Conservation (phyloP, 148 eudicot genomes). For the Nyssa sinensis region DNA sequence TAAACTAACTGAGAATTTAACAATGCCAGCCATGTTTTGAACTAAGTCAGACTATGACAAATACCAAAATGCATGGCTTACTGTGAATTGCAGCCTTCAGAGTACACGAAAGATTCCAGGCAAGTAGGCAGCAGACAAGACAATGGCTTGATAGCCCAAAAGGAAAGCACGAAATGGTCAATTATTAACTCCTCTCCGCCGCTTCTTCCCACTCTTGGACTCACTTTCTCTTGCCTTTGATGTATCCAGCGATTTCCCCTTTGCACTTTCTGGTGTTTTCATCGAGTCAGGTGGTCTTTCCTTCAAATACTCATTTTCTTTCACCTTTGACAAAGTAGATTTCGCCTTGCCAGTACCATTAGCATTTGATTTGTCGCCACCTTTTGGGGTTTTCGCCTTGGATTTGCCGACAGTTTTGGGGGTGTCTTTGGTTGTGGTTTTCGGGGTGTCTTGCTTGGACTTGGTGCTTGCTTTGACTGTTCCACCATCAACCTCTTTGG, state of each 20-base stretch:
- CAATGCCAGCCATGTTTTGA: background rate
- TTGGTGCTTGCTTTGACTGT: slow-evolving; percentile 26
- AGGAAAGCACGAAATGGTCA: background rate
- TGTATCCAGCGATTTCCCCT: slow-evolving; percentile 22
- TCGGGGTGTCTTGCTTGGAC: slow-evolving; percentile 28
- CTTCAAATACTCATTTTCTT: slow-evolving; percentile 34
- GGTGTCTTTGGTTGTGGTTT: background rate
- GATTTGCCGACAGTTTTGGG: slow-evolving; percentile 17
- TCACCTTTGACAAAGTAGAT: slow-evolving; percentile 30
- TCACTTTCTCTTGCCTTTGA: slow-evolving; percentile 34
- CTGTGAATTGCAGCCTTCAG: background rate
- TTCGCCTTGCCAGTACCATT: slow-evolving; percentile 41
- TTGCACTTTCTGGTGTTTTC: slow-evolving; percentile 34
- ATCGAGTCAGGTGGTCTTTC: slow-evolving; percentile 32
- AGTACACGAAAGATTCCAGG: background rate
- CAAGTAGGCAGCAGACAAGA: background rate
- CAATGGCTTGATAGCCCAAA: background rate
- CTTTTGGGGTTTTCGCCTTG: slow-evolving; percentile 25
- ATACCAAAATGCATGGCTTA: background rate
- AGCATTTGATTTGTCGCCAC: slow-evolving; percentile 17
- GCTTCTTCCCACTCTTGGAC: slow-evolving; percentile 32
- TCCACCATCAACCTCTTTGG: slow-evolving; percentile 36
- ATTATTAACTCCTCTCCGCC: slow-evolving; percentile 9
- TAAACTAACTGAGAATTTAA: background rate
- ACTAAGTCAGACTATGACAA: background rate